phyloP scores from a whole-genome alignment of 2,329 filamentous ascomycete genomes.

The Hawksworthiomyces lignivorus region DNA sequence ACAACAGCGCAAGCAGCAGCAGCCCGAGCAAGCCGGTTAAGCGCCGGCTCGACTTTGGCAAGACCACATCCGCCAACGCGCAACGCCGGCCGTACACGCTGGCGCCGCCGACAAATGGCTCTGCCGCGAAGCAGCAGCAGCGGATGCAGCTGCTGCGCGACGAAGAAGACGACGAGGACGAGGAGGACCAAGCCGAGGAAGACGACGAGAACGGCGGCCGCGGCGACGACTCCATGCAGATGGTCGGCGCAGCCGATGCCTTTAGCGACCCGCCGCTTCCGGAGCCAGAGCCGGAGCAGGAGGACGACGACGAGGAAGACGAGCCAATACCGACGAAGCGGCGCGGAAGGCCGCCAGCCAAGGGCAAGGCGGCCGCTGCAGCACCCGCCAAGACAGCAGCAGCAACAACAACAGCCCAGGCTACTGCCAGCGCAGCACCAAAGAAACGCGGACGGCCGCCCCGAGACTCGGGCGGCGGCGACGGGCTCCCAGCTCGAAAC shows the following conservation, averaged over 20 bases:
- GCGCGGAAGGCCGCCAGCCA: constrained; percentile 18
- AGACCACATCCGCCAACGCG: constrained; percentile 17
- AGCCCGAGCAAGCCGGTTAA: constrained; percentile 36
- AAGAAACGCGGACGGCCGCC: constrained; percentile 9
- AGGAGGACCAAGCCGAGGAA: constrained; percentile 20
- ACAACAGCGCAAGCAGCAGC: neutral
- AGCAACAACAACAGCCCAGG: constrained; percentile 1
- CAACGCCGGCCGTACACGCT: constrained; percentile 15
- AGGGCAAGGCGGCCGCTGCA: constrained; percentile 16
- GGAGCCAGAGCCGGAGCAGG: constrained; percentile 17
- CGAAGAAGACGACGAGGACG: constrained; percentile 17
- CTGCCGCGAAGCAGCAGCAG: constrained; percentile 3
- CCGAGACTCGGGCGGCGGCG: constrained; percentile 1
- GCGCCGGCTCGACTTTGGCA: constrained; percentile 46
- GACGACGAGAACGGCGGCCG: constrained; percentile 21
- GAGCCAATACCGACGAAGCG: neutral
- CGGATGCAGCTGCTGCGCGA: constrained; percentile 14
- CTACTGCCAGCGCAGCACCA: neutral
- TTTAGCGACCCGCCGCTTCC: too few relatives aligned
- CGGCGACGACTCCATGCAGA: constrained; percentile 35
- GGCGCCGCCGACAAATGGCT: neutral
- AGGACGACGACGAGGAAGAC: constrained; percentile 18
- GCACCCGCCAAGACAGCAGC: constrained; percentile 5
- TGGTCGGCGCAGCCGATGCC: constrained; percentile 23
- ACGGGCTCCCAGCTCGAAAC: constrained; percentile 12